Percentiles rank a stretch among this genome's conserved stretches.
Conservation (phyloP, 345 rosid genomes). For the Salix udensis region DNA sequence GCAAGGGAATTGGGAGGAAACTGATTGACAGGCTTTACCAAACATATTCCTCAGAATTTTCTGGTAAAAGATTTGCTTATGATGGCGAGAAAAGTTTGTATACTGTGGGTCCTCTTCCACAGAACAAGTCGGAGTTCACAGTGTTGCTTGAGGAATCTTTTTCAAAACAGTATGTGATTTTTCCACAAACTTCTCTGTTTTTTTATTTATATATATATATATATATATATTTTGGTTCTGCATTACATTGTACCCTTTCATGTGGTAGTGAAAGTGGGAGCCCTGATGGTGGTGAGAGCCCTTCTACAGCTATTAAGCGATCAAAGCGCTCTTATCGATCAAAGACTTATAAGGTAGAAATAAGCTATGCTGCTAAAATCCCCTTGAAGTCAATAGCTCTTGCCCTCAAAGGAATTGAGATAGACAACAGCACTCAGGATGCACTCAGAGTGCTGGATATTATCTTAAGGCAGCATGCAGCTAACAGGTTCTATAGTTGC, state of each 20-base stretch:
- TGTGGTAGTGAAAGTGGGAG: conserved; percentile 32
- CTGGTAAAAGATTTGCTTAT: conserved; percentile 58
- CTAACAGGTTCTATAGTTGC: conserved; percentile 44
- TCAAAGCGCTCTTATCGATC: conserved; percentile 52
- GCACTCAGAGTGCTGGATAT: conserved; percentile 80
- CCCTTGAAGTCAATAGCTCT: conserved; percentile 51
- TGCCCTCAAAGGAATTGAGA: conserved; percentile 46
- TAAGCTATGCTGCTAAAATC: conserved; percentile 54
- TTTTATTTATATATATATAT: not conserved
- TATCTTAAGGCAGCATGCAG: conserved; percentile 76
- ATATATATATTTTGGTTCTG: not conserved
- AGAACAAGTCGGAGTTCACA: conserved; percentile 49
- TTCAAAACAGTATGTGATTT: conserved; percentile 44
- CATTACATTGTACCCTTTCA: conserved; percentile 11
- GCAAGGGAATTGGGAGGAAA: conserved; percentile 68
- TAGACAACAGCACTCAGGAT: conserved; percentile 50
- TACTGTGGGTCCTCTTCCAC: conserved; percentile 77
- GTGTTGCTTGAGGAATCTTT: conserved; percentile 64
- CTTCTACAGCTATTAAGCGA: conserved; percentile 42
- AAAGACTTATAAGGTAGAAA: conserved; percentile 50
- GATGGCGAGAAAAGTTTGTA: conserved; percentile 79
- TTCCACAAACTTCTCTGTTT: conserved; percentile 2
- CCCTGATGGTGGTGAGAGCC: conserved; percentile 32
- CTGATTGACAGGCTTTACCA: conserved; percentile 61
- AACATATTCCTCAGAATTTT: conserved; percentile 61